Percentiles rank a stretch among this genome's conserved stretches.
Evolutionary conservation across 1,284 basidiomycete genomes (phyloP).

Genomic region (Meripilus lineatus): DNA sequence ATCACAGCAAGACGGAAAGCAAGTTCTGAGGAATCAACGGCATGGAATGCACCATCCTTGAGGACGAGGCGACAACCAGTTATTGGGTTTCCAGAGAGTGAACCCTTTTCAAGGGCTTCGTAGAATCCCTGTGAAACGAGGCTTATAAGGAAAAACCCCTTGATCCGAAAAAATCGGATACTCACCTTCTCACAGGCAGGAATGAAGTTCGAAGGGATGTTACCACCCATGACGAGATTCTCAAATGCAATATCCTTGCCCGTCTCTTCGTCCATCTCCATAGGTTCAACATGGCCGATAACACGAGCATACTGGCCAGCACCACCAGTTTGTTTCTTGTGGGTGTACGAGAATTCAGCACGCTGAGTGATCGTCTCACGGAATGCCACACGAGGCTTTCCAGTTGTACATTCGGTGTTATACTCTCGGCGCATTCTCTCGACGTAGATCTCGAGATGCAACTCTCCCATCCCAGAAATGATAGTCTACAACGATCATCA

Average conservation of each 20-base stretch:
- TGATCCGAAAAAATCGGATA: not conserved
- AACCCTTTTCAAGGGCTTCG: constrained; percentile 91
- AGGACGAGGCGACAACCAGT: constrained; percentile 86
- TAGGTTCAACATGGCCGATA: constrained; percentile 89
- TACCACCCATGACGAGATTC: constrained; percentile 88
- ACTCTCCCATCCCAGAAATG: constrained; percentile 99
- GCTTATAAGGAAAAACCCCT: not conserved
- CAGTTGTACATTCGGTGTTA: constrained; percentile 89
- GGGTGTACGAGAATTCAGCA: constrained; percentile 87
- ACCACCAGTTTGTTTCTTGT: constrained; percentile 99
- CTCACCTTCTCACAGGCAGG: constrained; percentile 91
- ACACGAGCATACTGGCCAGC: constrained; percentile 96
- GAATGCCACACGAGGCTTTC: constrained; percentile 96
- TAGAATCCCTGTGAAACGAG: constrained; percentile 73
- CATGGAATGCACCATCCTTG: constrained; percentile 90
- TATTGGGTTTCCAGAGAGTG: constrained; percentile 86
- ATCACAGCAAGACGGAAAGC: constrained; percentile 91
- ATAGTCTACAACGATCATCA: constrained; percentile 69
- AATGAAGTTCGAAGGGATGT: constrained; percentile 88
- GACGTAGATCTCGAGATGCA: constrained; percentile 99
- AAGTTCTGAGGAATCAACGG: constrained; percentile 96
- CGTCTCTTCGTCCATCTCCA: constrained; percentile 75
- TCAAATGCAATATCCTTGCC: constrained; percentile 89
- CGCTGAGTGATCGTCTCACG: constrained; percentile 88
- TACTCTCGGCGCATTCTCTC: constrained; percentile 99